Percentiles rank a stretch among this genome's conserved stretches.
phyloP scores from a whole-genome alignment of 192 early-diverging fungal genomes.

The Chytriomyces sp. region DNA sequence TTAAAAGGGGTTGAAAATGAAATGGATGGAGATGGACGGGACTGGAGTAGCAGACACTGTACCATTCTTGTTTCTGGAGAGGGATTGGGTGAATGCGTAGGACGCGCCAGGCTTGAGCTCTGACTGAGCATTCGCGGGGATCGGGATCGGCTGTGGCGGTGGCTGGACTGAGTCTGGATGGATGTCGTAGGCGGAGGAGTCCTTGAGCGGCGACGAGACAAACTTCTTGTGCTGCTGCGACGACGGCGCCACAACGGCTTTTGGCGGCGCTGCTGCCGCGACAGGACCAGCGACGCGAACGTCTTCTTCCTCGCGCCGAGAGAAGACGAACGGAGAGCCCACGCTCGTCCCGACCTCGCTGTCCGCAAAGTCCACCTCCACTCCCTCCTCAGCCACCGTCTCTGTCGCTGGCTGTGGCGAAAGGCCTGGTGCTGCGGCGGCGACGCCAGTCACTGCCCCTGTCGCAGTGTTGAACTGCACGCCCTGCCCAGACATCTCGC shows the following conservation, averaged over 20 bases:
- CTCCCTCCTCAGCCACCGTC: neutral
- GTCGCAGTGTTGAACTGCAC: conserved; percentile 12
- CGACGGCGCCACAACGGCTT: neutral
- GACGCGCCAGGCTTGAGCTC: neutral
- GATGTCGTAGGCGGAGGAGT: neutral
- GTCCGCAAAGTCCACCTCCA: neutral
- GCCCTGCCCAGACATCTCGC: neutral
- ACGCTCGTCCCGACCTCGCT: neutral
- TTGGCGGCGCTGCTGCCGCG: neutral
- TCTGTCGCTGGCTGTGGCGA: neutral
- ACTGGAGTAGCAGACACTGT: neutral
- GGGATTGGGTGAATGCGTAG: neutral
- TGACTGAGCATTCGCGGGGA: too few relatives aligned
- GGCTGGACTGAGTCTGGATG: neutral
- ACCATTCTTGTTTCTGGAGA: neutral
- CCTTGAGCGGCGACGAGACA: conserved; percentile 15
- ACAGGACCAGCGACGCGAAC: neutral
- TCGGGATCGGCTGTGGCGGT: neutral
- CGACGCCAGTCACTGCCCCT: neutral
- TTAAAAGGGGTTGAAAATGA: conserved; percentile 9
- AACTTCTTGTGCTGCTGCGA: too few relatives aligned
- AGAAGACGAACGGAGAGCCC: neutral
- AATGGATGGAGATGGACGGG: neutral
- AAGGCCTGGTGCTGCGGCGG: neutral
- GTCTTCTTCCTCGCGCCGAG: too few relatives aligned